phyloP scores from a whole-genome alignment of 2,329 filamentous ascomycete species.

The Hymenoscyphus albidus region DNA sequence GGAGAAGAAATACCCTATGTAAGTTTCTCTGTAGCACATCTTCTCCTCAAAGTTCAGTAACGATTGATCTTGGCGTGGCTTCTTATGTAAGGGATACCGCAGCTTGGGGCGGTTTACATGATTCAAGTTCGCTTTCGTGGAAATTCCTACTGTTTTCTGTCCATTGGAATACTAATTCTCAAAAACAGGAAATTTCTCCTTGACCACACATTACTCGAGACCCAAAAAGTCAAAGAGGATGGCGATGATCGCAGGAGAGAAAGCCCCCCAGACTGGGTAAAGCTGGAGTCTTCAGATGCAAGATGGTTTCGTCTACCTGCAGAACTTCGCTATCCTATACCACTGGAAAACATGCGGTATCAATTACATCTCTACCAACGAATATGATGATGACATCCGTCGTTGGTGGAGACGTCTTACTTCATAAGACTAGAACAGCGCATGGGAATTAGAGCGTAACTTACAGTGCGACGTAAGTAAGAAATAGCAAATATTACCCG shows the following conservation, averaged over 20 bases:
- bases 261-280: constrained; percentile 59
- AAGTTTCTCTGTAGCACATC: background rate
- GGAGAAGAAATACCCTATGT: constrained; percentile 77
- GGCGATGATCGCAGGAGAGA: constrained; percentile 37
- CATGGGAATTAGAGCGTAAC: too few relatives aligned
- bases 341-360: constrained; percentile 91
- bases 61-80: too few relatives aligned
- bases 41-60: too few relatives aligned
- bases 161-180: background rate
- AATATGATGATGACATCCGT: constrained; percentile 25
- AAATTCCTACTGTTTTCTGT: too few relatives aligned
- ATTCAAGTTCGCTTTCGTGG: too few relatives aligned
- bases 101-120: too few relatives aligned
- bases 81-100: too few relatives aligned
- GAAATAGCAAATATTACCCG: too few relatives aligned
- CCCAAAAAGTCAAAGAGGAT: constrained; percentile 16
- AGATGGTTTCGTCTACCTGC: constrained; percentile 77
- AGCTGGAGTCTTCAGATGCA: constrained; percentile 70
- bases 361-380: constrained; percentile 78
- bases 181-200: constrained; percentile 65
- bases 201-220: constrained; percentile 67
- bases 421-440: too few relatives aligned
- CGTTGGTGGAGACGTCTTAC: too few relatives aligned
- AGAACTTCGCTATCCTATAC: constrained; percentile 71
- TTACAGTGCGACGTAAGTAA: too few relatives aligned